Percentiles rank a stretch among this genome's conserved stretches.
Evolutionary conservation across 1,284 basidiomycete genomes (phyloP).

Genomic region (Fomitopsis pinicola): DNA sequence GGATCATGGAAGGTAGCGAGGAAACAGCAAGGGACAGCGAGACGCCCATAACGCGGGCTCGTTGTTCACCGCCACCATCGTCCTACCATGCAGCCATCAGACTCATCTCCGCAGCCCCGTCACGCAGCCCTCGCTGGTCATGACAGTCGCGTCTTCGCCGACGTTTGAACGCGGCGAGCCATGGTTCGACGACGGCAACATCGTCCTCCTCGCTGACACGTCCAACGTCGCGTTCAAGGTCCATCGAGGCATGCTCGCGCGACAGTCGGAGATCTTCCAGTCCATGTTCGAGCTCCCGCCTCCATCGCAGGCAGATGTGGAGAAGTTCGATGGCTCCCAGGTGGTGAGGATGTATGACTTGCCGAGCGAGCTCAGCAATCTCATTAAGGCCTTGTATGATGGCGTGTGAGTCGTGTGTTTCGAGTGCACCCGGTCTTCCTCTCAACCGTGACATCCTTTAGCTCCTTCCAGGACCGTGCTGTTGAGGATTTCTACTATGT

Average conservation of each 20-base stretch:
- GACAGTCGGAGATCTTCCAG: slow-evolving; percentile 57
- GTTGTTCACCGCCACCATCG: slow-evolving; percentile 1
- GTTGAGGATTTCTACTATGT: slow-evolving; percentile 51
- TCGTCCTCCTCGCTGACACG: slow-evolving; percentile 42
- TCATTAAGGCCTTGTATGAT: slow-evolving; percentile 55
- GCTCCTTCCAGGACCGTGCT: slow-evolving; percentile 34
- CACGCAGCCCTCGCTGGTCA: slow-evolving; percentile 1
- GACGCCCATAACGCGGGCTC: background rate
- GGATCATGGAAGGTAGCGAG: background rate
- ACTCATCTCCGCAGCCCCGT: background rate
- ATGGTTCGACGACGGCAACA: slow-evolving; percentile 59
- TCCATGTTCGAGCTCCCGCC: slow-evolving; percentile 55
- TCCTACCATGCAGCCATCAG: background rate
- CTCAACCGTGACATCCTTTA: slow-evolving; percentile 5
- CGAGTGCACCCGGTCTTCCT: background rate
- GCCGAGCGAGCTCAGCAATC: slow-evolving; percentile 46
- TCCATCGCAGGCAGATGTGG: slow-evolving; percentile 27
- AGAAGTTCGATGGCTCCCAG: slow-evolving; percentile 42
- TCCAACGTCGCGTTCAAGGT: slow-evolving; percentile 45
- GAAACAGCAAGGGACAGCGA: background rate
- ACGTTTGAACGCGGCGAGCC: slow-evolving; percentile 33
- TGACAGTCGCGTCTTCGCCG: slow-evolving; percentile 4
- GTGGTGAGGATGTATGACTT: slow-evolving; percentile 51
- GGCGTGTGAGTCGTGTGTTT: slow-evolving; percentile 40
- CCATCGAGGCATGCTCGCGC: slow-evolving; percentile 52